phyloP scores from a whole-genome alignment of 2,329 filamentous ascomycete species.

The Penicillium olsonii region DNA sequence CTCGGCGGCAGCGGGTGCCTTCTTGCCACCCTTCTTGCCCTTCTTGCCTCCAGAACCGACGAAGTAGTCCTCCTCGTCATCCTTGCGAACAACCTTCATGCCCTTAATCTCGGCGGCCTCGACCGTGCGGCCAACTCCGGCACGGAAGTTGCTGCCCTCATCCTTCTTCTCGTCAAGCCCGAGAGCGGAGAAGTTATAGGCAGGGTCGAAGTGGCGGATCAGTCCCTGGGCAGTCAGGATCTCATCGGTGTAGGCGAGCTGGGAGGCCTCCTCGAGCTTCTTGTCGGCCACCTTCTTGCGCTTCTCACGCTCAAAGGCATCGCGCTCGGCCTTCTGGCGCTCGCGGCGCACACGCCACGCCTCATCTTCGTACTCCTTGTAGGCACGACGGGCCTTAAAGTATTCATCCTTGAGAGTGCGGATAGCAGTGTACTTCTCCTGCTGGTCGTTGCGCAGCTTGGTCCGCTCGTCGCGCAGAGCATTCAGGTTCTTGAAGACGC shows the following conservation, averaged over 20 bases:
- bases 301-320: constrained; percentile 51
- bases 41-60: constrained; percentile 73
- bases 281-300: constrained; percentile 56
- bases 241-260: constrained; percentile 88
- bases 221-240: constrained; percentile 86
- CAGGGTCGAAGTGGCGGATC: constrained; percentile 88
- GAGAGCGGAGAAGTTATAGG: constrained; percentile 67
- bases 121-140: constrained; percentile 78
- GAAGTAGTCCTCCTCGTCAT: constrained; percentile 86
- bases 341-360: constrained; percentile 74
- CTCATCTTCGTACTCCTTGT: constrained; percentile 79
- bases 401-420: constrained; percentile 89
- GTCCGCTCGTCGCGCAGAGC: constrained; percentile 80
- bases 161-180: constrained; percentile 50
- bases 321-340: constrained; percentile 77
- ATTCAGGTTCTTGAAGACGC: constrained; percentile 85
- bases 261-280: constrained; percentile 55
- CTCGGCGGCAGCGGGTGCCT: constrained; percentile 56
- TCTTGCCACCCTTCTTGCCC: constrained; percentile 79
- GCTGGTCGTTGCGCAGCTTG: constrained; percentile 80
- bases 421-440: constrained; percentile 79
- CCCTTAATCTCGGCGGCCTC: constrained; percentile 85
- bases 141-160: constrained; percentile 69
- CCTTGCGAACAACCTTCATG: constrained; percentile 78
- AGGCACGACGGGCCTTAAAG: constrained; percentile 80